Conservation (phyloP, 1,284 basidiomycete species). For the Tetrapyrgos nigripes region DNA sequence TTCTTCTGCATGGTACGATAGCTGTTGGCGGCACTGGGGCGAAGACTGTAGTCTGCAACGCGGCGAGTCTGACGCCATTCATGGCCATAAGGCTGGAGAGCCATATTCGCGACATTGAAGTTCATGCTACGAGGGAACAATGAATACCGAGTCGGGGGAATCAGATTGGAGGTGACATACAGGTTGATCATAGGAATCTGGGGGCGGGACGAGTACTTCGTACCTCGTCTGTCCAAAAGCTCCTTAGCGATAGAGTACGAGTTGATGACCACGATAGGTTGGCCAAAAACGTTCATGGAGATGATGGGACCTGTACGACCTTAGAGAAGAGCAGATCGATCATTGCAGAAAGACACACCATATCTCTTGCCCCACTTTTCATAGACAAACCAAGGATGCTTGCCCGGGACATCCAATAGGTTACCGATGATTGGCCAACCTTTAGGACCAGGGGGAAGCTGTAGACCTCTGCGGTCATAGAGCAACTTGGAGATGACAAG, state of each 20-base stretch:
- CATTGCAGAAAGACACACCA: slow-evolving; percentile 11
- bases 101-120: slow-evolving; percentile 1
- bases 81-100: slow-evolving; percentile 2
- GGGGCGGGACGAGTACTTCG: background rate
- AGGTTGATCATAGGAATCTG: background rate
- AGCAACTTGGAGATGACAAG: background rate
- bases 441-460: slow-evolving; percentile 5
- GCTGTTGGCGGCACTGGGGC: background rate
- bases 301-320: slow-evolving; percentile 28
- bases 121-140: background rate
- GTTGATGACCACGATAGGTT: slow-evolving; percentile 29
- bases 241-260: slow-evolving; percentile 23
- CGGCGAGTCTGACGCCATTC: slow-evolving; percentile 6
- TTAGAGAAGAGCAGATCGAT: slow-evolving; percentile 6
- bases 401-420: slow-evolving; percentile 2
- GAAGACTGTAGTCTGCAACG: slow-evolving; percentile 1
- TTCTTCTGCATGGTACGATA: background rate
- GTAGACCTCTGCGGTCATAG: background rate
- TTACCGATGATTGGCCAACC: slow-evolving; percentile 4
- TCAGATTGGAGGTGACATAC: background rate
- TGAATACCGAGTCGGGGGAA: too few species aligned
- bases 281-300: slow-evolving; percentile 30
- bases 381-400: slow-evolving; percentile 25
- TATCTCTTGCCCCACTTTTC: slow-evolving; percentile 24
- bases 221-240: background rate